Conservation (phyloP, 768 basidiomycete genomes). For the Rhizopogon vinicolor region DNA sequence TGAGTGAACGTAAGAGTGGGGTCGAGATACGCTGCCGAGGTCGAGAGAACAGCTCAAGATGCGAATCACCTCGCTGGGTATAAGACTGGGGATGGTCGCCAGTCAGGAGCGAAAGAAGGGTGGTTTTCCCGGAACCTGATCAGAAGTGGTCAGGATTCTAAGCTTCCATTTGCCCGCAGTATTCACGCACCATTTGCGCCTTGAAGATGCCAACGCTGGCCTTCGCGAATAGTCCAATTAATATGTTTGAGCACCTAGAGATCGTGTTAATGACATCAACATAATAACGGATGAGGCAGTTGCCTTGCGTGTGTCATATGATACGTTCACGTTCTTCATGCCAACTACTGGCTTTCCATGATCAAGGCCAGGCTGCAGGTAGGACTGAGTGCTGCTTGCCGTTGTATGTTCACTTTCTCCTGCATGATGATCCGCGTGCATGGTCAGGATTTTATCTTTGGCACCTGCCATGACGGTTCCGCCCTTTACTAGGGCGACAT, state of each 20-base stretch:
- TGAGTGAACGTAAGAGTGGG: constrained; percentile 53
- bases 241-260: constrained; percentile 69
- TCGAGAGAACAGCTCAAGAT: constrained; percentile 53
- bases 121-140: constrained; percentile 91
- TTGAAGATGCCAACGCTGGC: constrained; percentile 87
- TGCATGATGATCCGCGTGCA: constrained; percentile 9
- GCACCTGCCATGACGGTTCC: constrained; percentile 47
- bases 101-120: constrained; percentile 82
- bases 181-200: constrained; percentile 74
- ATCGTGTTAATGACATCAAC: background rate
- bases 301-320: constrained; percentile 64
- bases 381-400: background rate
- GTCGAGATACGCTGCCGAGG: constrained; percentile 69
- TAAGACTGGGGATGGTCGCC: constrained; percentile 97
- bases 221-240: constrained; percentile 76
- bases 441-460: constrained; percentile 40
- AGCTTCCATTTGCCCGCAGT: background rate
- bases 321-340: constrained; percentile 62
- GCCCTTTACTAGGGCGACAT: constrained; percentile 52
- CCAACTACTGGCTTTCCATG: constrained; percentile 46
- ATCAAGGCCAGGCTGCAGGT: background rate
- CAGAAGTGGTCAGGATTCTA: background rate
- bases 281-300: constrained; percentile 1
- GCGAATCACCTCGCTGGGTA: constrained; percentile 47
- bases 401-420: background rate